These are phyloP conservation scores for Fonsecaea pedrosoi DNA, from an alignment of 2,329 filamentous ascomycete species.

Conservation along the genomic window DNA sequence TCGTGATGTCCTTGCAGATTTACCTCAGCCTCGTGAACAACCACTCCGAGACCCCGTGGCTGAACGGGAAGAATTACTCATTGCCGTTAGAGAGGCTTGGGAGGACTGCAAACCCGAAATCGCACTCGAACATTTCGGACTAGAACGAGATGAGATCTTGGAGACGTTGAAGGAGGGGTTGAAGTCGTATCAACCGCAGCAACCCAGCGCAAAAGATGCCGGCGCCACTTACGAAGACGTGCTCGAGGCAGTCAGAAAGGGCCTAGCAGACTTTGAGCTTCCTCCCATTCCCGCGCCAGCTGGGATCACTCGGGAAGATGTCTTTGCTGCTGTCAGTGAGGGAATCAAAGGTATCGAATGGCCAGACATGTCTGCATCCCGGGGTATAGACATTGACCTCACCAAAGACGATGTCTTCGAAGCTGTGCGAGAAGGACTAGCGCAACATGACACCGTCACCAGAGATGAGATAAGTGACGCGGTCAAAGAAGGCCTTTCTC, in stretches of 20 bases:
- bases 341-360: slow-evolving; percentile 86
- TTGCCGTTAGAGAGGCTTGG: slow-evolving; percentile 87
- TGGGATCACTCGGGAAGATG: slow-evolving; percentile 77
- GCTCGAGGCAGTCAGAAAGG: slow-evolving; percentile 82
- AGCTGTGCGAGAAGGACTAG: slow-evolving; percentile 66
- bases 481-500: slow-evolving; percentile 65
- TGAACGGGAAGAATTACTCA: slow-evolving; percentile 81
- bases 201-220: slow-evolving; percentile 50
- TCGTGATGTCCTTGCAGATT: slow-evolving; percentile 71
- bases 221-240: slow-evolving; percentile 82
- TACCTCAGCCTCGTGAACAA: slow-evolving; percentile 65
- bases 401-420: slow-evolving; percentile 63
- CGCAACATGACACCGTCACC: slow-evolving; percentile 46
- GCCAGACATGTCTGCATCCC: slow-evolving; percentile 49
- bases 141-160: slow-evolving; percentile 89
- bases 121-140: slow-evolving; percentile 84
- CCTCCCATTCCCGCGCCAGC: slow-evolving; percentile 68
- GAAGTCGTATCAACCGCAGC: slow-evolving; percentile 68
- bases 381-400: slow-evolving; percentile 51
- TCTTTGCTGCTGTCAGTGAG: slow-evolving; percentile 81
- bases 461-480: slow-evolving; percentile 60
- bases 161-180: slow-evolving; percentile 86
- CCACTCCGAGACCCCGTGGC: slow-evolving; percentile 59
- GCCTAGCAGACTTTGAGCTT: slow-evolving; percentile 78
- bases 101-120: slow-evolving; percentile 95